These are phyloP conservation scores for Solanum commersonii DNA, from an alignment of 257 asterid species.

Conservation along the genomic window DNA sequence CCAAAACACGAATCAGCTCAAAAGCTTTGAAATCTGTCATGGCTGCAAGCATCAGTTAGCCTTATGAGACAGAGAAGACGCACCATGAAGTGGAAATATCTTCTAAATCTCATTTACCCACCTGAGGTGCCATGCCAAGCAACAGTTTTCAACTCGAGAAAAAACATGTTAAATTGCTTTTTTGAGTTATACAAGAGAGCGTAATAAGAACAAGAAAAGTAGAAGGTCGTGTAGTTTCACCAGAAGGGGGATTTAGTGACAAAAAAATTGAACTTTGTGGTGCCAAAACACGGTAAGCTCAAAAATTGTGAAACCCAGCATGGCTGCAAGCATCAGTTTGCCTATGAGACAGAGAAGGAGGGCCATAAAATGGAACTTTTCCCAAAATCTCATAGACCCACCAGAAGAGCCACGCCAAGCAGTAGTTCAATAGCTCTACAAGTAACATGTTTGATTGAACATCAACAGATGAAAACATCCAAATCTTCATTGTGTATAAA, in stretches of 20 bases:
- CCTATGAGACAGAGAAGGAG: background rate
- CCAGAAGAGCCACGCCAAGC: background rate
- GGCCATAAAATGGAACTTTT: background rate
- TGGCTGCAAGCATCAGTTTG: background rate
- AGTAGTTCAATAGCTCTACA: background rate
- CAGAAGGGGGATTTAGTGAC: too few relatives aligned
- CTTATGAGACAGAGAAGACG: background rate
- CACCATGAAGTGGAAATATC: background rate
- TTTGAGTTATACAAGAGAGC: background rate
- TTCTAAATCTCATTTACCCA: background rate
- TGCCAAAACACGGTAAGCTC: background rate
- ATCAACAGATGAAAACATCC: background rate
- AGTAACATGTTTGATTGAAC: background rate
- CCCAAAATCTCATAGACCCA: background rate
- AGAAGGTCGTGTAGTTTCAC: background rate
- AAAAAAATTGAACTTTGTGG: background rate
- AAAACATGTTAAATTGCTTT: background rate
- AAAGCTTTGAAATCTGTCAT: background rate
- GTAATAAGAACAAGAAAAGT: background rate
- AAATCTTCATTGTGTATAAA: background rate
- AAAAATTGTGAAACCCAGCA: background rate
- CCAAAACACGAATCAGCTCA: background rate
- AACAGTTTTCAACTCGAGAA: background rate
- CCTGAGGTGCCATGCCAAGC: background rate
- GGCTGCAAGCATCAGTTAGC: background rate